A percentile compares a stretch with the other conserved stretches of the same genome.
phyloP scores from a whole-genome alignment of 345 rosid genomes.

The Linum trigynum region DNA sequence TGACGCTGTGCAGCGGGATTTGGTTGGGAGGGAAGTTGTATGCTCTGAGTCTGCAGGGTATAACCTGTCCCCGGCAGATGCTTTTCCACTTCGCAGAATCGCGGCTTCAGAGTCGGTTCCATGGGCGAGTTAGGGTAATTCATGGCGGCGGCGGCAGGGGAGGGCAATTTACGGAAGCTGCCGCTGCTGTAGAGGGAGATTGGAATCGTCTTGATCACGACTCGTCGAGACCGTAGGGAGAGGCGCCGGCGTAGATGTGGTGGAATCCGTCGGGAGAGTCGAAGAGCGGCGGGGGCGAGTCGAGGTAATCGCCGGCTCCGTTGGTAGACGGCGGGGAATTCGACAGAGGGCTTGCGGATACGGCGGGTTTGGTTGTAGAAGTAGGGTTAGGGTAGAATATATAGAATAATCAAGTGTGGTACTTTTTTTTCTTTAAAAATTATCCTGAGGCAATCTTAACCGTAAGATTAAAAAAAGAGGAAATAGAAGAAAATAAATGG shows the following conservation, averaged over 20 bases:
- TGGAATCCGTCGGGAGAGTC: conserved; percentile 40
- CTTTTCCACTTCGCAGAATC: no score
- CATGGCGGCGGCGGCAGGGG: conserved; percentile 10
- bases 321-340: conserved; percentile 42
- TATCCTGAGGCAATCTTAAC: no score
- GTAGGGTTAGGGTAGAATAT: no score
- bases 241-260: conserved; percentile 18
- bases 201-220: conserved; percentile 79
- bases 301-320: conserved; percentile 26
- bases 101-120: not conserved
- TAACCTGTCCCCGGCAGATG: not conserved
- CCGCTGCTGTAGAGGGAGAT: conserved; percentile 47
- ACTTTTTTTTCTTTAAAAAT: no score
- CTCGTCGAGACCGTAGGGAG: conserved; percentile 62
- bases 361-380: no score
- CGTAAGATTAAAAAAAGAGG: no score
- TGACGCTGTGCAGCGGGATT: not conserved
- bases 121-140: no score
- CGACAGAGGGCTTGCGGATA: no score
- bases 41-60: not conserved
- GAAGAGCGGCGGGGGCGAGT: conserved; percentile 24
- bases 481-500: no score
- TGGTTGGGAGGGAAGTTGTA: not conserved
- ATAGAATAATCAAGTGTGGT: no score
- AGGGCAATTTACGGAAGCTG: no score